Base-by-base conservation (phyloP, 768 basidiomycete species). In the Crepidotus variabilis region DNA sequence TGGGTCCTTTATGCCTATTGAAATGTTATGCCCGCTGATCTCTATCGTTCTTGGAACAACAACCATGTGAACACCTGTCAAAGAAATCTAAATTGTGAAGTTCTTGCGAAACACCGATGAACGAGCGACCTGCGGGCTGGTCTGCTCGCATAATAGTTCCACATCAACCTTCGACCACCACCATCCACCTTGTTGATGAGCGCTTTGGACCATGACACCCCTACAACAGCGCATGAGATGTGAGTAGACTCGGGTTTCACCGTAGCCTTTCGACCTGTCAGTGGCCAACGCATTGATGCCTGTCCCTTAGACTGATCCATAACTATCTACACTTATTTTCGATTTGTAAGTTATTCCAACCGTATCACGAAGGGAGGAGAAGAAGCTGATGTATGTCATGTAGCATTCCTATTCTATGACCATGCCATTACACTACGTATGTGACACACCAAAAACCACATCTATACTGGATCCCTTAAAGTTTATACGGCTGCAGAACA, bases 321-420 rank as follows among this genome's bases (percentile, higher is more conserved):
- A 65, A 70, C 53, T 69, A 65, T 60, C 60, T 75, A 13, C 69
- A 72, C 52, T 36, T 75, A 28, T 54, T 71, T 16, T 69, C 69
- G 22, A 63, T 73, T 35, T 66, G 75, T 75, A 21, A 60, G 74
- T 68, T 21, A 13, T 47, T n/a, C 18, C 18, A 16, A 36, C 24
- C 36, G 20, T n/a, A 39, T 5, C 6, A 22, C 22, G 22, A 20
- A 21, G 1, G 10, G 18, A 16, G n/a, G 2, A n/a, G n/a, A n/a
- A n/a, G n/a, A n/a, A n/a, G n/a, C 33, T 9, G n/a, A 54, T n/a
- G 47, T 16, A 20, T 22, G 20, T 2, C 56, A n/a, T n/a, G n/a
- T n/a, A 76, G 75, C 73, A 6, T 69, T 70, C 34, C 60, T 77
- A 21, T 75, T 69, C 54, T 76, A 73, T 49, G 75, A 77, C 60